Base-by-base conservation (phyloP, 2,329 filamentous ascomycete species). In the Aspergillus melleus region DNA sequence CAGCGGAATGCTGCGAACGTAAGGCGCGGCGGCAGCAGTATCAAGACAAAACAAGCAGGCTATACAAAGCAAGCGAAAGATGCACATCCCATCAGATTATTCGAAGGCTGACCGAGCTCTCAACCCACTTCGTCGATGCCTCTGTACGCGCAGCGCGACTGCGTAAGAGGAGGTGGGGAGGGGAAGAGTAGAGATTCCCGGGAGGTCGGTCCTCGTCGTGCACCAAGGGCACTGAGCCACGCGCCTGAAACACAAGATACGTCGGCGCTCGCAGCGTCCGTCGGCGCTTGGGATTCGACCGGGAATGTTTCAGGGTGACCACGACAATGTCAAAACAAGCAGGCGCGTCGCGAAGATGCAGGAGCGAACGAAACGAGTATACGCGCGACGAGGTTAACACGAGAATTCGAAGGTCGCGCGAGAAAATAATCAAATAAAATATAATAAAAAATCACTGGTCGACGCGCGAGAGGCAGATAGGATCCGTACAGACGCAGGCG, bases 301-400 rank as follows among this genome's bases (percentile, higher is more conserved):
- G 61, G 66, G 70, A 71, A 71, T 73, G 71, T 73, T 73, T 72
- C 70, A 71, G 61, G 58, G 49, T 62, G 62, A 58, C 58, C 63
- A 68, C 66, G 62, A 61, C 53, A 58, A 66, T 62, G 67, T 68
- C 58, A 61, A 64, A 62, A 66, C 60, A 64, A 61, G 60, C 54
- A 64, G 54, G 65, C 63, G 61, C 65, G 64, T 61, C 64, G 66
- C 63, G 61, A 68, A 58, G 59, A 57, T 67, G 65, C 64, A 64
- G 64, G 61, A 63, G 59, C 61, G 64, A 63, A 49, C 60, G 55
- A 53, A 60, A 57, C 54, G 55, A 62, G 61, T 55, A 58, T 61
- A 53, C 51, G 61, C 64, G 65, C 58, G 66, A 64, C 54, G 54
- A 66, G 57, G 52, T 47, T 54, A 58, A 66, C 50, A 60, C 55